Percentiles rank a stretch among this genome's conserved stretches.
These are phyloP conservation scores for Larix kaempferi DNA, from an alignment of 75 land plant species.

Conservation along the genomic window DNA sequence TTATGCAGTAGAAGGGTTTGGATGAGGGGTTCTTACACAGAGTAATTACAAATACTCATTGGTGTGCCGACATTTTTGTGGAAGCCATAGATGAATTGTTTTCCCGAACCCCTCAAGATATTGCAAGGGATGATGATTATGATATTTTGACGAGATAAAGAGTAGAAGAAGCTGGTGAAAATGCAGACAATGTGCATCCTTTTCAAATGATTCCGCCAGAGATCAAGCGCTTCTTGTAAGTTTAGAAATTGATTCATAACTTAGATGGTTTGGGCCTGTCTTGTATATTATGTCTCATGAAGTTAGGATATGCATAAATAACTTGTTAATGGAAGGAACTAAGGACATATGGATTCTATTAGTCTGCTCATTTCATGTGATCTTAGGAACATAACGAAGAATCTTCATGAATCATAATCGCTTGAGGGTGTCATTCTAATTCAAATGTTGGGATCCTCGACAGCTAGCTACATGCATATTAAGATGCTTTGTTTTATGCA, in stretches of 20 bases:
- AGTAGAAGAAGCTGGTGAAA: slow-evolving; percentile 63
- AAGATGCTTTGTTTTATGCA: too few relatives aligned
- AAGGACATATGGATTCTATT: too few relatives aligned
- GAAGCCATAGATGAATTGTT: slow-evolving; percentile 84
- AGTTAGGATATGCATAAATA: too few relatives aligned
- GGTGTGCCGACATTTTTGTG: slow-evolving; percentile 78
- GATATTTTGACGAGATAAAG: slow-evolving; percentile 92
- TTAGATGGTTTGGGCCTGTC: too few relatives aligned
- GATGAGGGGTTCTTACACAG: slow-evolving; percentile 73
- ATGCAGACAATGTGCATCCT: slow-evolving; percentile 67
- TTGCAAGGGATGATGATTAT: slow-evolving; percentile 77
- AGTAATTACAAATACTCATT: slow-evolving; percentile 69
- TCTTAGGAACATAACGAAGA: too few relatives aligned
- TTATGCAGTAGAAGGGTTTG: slow-evolving; percentile 55
- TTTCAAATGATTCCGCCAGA: slow-evolving; percentile 82
- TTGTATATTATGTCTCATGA: too few relatives aligned
- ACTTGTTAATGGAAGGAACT: too few relatives aligned
- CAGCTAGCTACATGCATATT: too few relatives aligned
- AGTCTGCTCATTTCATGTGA: too few relatives aligned
- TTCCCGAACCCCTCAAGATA: slow-evolving; percentile 84
- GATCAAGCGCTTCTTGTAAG: slow-evolving; percentile 92
- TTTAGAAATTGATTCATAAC: neutral
- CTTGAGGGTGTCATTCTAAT: too few relatives aligned
- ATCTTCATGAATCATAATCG: too few relatives aligned
- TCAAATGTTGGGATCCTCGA: too few relatives aligned